Conservation (phyloP, 345 rosid species). For the Carallia brachiata region DNA sequence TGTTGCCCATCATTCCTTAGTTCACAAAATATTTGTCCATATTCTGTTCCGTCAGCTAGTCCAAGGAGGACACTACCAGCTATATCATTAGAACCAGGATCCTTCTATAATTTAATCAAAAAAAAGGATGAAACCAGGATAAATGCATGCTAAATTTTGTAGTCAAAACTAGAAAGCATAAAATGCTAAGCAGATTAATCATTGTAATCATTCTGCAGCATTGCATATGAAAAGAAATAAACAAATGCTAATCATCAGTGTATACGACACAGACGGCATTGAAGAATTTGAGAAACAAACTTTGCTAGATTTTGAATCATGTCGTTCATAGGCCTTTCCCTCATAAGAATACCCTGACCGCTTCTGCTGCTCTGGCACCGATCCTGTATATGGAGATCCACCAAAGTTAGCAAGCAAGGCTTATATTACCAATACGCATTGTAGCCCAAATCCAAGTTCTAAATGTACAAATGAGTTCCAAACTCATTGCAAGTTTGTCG, state of each 20-base stretch:
- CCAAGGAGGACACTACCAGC: too few relatives aligned
- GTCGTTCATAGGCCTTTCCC: slow-evolving; percentile 57
- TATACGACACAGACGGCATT: slow-evolving; percentile 7
- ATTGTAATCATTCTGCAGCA: not conserved
- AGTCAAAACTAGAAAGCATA: not conserved
- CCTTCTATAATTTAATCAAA: too few relatives aligned
- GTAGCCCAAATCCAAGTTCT: too few relatives aligned
- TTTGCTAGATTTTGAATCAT: slow-evolving; percentile 52
- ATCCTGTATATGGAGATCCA: slow-evolving; percentile 21
- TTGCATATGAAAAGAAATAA: not conserved
- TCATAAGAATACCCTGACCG: slow-evolving; percentile 51
- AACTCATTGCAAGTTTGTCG: too few relatives aligned
- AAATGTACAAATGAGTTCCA: too few relatives aligned
- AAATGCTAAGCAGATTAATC: not conserved
- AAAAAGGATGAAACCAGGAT: too few relatives aligned
- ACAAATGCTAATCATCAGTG: not conserved
- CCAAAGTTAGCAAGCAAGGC: slow-evolving; percentile 7
- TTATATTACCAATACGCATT: not conserved
- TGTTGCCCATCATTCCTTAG: too few relatives aligned
- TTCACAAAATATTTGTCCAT: too few relatives aligned
- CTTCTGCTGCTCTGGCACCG: slow-evolving; percentile 50
- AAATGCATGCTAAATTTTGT: not conserved
- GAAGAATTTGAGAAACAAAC: slow-evolving; percentile 49
- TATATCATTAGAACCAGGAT: too few relatives aligned
- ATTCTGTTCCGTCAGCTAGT: too few relatives aligned